Evolutionary conservation across 2,329 filamentous ascomycete genomes (phyloP).

Genomic region (Paecilomyces sp.): DNA sequence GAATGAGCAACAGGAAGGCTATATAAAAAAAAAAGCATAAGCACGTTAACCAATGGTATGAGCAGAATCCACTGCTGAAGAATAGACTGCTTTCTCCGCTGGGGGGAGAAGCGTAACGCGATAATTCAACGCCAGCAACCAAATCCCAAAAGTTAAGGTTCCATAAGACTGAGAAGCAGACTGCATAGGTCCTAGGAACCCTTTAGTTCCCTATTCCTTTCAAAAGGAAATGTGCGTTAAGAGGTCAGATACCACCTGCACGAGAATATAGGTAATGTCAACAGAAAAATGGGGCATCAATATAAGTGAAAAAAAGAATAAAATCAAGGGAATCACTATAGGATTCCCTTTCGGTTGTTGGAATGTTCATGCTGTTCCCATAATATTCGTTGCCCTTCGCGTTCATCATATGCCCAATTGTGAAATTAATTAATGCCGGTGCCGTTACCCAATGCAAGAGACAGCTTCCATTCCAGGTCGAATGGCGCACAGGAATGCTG

Average conservation of each 20-base stretch:
- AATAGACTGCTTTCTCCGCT: background rate
- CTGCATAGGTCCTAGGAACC: background rate
- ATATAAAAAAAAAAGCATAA: background rate
- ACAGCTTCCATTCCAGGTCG: background rate
- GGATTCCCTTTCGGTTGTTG: background rate
- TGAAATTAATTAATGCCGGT: background rate
- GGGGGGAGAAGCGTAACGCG: background rate
- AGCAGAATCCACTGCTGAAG: background rate
- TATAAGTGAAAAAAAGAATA: background rate
- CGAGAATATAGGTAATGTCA: background rate
- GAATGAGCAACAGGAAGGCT: background rate
- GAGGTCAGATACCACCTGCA: background rate
- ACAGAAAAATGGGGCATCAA: background rate
- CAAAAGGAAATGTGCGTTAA: background rate
- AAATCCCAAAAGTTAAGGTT: background rate
- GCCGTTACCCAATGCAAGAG: slow-evolving; percentile 1
- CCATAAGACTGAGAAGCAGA: background rate
- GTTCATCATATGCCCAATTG: background rate
- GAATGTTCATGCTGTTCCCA: slow-evolving; percentile 6
- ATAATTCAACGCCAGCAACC: background rate
- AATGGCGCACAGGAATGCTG: background rate
- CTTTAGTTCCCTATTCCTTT: background rate
- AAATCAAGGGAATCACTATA: background rate
- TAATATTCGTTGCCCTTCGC: slow-evolving; percentile 1
- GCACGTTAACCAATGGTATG: background rate